Conservation (phyloP, 2,329 filamentous ascomycete species). For the Kalaharituber pfeilii region DNA sequence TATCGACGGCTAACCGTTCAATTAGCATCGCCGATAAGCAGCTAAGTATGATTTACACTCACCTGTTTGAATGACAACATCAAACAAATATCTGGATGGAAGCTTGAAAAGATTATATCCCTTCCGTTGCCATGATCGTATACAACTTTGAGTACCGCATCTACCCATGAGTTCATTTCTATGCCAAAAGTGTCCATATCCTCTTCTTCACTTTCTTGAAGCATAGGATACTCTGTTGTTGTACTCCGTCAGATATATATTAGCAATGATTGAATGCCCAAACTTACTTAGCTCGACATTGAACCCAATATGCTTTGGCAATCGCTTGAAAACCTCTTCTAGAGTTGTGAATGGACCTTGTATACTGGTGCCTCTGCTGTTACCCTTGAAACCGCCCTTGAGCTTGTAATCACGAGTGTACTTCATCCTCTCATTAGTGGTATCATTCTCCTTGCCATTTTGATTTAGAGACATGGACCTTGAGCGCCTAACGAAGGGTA, state of each 20-base stretch:
- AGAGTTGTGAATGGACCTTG: constrained; percentile 90
- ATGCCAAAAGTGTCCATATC: constrained; percentile 95
- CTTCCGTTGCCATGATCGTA: constrained; percentile 67
- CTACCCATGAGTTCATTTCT: constrained; percentile 90
- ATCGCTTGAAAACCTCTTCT: constrained; percentile 74
- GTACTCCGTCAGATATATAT: constrained; percentile 5
- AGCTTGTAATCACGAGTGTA: constrained; percentile 88
- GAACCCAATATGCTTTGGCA: constrained; percentile 74
- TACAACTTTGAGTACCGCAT: constrained; percentile 76
- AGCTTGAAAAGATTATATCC: constrained; percentile 94
- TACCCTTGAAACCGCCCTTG: constrained; percentile 79
- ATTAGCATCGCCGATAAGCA: too few species aligned
- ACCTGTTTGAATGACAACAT: constrained; percentile 93
- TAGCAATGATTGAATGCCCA: neutral
- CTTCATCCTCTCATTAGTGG: constrained; percentile 74
- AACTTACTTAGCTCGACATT: constrained; percentile 80
- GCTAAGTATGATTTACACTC: constrained; percentile 31
- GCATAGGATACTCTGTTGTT: constrained; percentile 68
- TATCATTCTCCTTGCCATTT: constrained; percentile 31
- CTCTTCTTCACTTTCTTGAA: constrained; percentile 84
- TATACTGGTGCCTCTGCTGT: constrained; percentile 84
- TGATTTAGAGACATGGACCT: constrained; percentile 26
- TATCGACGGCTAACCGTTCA: constrained; percentile 41
- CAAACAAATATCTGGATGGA: constrained; percentile 93
- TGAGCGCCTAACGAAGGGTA: constrained; percentile 15